phyloP scores from a whole-genome alignment of 1,284 basidiomycete genomes.

The Tilletia horrida region DNA sequence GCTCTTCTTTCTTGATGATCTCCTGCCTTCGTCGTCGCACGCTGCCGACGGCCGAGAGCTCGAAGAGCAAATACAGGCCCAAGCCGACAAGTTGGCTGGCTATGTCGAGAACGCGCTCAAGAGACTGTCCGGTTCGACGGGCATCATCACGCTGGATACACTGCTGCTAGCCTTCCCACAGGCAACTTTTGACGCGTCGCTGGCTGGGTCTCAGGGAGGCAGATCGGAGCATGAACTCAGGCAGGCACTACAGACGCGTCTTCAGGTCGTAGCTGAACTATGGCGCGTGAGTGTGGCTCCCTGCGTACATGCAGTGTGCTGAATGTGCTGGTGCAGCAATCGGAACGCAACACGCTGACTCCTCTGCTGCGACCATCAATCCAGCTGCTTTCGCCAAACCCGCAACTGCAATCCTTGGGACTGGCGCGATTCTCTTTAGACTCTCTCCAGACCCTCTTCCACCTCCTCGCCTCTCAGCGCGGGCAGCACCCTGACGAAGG shows the following conservation, averaged over 20 bases:
- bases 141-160: slow-evolving; percentile 43
- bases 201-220: neutral
- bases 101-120: slow-evolving; percentile 40
- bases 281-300: slow-evolving; percentile 22
- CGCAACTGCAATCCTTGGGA: slow-evolving; percentile 38
- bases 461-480: neutral
- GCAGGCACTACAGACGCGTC: neutral
- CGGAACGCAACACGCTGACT: neutral
- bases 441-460: slow-evolving; percentile 20
- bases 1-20: slow-evolving; percentile 39
- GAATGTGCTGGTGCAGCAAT: too few relatives aligned
- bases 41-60: neutral
- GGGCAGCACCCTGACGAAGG: neutral
- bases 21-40: neutral
- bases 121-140: slow-evolving; percentile 37
- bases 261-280: slow-evolving; percentile 14
- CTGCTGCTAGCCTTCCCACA: slow-evolving; percentile 38
- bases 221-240: neutral
- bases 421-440: slow-evolving; percentile 33
- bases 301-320: too few relatives aligned
- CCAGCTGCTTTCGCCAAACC: slow-evolving; percentile 34
- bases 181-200: slow-evolving; percentile 28
- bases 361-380: slow-evolving; percentile 17
- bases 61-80: slow-evolving; percentile 7
- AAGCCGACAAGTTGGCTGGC: neutral